Conservation (phyloP, 176 grass and related monocot species). For the Oryza australiensis region DNA sequence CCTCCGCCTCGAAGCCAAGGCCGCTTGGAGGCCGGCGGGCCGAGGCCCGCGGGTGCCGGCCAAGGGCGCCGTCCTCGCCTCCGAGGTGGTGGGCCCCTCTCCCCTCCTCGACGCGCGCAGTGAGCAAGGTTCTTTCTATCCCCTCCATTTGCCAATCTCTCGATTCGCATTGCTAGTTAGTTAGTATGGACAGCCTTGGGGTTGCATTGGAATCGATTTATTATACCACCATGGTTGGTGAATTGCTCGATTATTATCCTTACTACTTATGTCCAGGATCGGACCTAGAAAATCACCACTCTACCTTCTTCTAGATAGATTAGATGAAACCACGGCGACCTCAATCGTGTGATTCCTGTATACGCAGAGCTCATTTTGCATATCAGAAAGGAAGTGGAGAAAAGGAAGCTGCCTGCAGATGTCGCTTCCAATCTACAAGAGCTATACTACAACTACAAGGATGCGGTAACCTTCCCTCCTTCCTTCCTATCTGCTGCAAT, state of each 20-base stretch:
- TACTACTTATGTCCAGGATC: neutral
- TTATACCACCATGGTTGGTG: neutral
- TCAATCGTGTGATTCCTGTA: no score
- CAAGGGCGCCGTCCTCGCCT: constrained; percentile 75
- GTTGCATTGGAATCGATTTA: neutral
- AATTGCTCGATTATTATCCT: neutral
- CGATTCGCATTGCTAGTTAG: neutral
- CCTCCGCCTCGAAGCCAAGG: constrained; percentile 41
- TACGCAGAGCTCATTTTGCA: constrained; percentile 67
- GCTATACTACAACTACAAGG: constrained; percentile 74
- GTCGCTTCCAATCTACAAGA: constrained; percentile 64
- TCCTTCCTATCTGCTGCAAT: neutral
- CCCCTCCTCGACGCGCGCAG: constrained; percentile 52
- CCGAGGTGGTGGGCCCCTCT: constrained; percentile 69
- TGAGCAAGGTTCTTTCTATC: constrained; percentile 53
- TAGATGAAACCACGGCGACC: neutral
- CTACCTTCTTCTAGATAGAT: neutral
- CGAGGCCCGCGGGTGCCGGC: constrained; percentile 28
- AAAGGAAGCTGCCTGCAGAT: constrained; percentile 65
- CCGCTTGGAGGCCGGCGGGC: constrained; percentile 33
- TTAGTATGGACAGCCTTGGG: no score
- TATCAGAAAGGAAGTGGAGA: constrained; percentile 68
- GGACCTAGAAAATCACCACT: neutral
- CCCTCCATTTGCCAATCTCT: neutral
- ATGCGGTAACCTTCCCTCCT: constrained; percentile 51